A percentile compares a stretch with the other conserved stretches of the same genome.
phyloP scores from a whole-genome alignment of 306 rosid species.

The Prunus mira region DNA sequence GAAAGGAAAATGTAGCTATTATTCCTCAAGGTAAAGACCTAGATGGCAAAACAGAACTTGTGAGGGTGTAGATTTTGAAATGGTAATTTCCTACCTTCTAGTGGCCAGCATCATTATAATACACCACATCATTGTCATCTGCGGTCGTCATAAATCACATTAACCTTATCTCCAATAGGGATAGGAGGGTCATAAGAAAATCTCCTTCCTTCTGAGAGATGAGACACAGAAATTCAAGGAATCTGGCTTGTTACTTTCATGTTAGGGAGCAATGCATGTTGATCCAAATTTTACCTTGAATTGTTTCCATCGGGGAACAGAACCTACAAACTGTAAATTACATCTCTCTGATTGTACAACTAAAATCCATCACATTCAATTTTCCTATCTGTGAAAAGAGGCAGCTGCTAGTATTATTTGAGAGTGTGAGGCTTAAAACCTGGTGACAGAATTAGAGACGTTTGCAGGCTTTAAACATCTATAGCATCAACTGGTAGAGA shows the following conservation, averaged over 20 bases:
- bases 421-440: not conserved
- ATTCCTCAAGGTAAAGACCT: not conserved
- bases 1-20: not conserved
- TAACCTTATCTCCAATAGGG: not conserved
- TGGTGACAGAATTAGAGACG: conserved; percentile 18
- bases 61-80: not conserved
- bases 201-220: conserved; percentile 15
- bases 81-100: not conserved
- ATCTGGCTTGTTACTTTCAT: conserved; percentile 7
- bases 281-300: conserved; percentile 10
- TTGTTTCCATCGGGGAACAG: conserved; percentile 24
- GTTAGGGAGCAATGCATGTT: conserved; percentile 32
- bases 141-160: not conserved
- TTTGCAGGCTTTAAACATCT: conserved; percentile 41
- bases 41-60: not conserved
- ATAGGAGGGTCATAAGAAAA: not conserved
- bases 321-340: conserved; percentile 22
- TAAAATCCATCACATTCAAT: conserved; percentile 14
- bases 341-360: conserved; percentile 17
- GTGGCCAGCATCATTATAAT: not conserved
- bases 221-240: conserved; percentile 12
- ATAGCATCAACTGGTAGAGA: conserved; percentile 97
- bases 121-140: not conserved
- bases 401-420: conserved; percentile 5
- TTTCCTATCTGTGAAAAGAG: not conserved